Conservation (phyloP, 371 early-diverging fungal genomes). For the Mucor plumbeus region DNA sequence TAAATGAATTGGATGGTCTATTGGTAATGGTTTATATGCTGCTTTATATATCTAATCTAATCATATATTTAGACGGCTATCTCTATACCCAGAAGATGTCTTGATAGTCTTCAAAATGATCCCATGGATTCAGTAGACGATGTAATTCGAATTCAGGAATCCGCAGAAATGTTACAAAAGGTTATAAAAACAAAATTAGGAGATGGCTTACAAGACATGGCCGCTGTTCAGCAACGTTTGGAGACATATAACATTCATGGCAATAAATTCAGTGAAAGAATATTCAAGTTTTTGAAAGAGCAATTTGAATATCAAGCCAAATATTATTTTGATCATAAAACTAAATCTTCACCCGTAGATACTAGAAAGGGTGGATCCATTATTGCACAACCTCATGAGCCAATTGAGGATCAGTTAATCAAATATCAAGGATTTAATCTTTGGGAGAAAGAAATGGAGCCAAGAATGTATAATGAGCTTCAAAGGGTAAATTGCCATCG, state of each 20-base stretch:
- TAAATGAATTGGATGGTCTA: slow-evolving; percentile 82
- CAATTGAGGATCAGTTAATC: slow-evolving; percentile 75
- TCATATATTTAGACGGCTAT: slow-evolving; percentile 33
- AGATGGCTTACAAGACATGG: slow-evolving; percentile 75
- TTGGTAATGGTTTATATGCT: slow-evolving; percentile 48
- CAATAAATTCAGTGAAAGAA: slow-evolving; percentile 77
- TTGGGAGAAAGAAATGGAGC: slow-evolving; percentile 94
- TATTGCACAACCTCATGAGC: slow-evolving; percentile 66
- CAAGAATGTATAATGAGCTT: slow-evolving; percentile 84
- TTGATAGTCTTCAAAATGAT: slow-evolving; percentile 76
- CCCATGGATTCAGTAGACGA: slow-evolving; percentile 82
- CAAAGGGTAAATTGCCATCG: slow-evolving; percentile 63
- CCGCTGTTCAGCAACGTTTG: slow-evolving; percentile 79
- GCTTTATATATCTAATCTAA: not conserved
- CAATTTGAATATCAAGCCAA: slow-evolving; percentile 71
- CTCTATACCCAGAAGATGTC: slow-evolving; percentile 46
- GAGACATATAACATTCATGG: slow-evolving; percentile 79
- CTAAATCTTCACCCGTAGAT: slow-evolving; percentile 47
- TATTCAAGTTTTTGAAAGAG: slow-evolving; percentile 76
- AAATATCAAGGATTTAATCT: slow-evolving; percentile 83
- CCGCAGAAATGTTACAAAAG: slow-evolving; percentile 79
- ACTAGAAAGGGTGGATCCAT: slow-evolving; percentile 45
- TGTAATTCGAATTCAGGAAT: slow-evolving; percentile 77
- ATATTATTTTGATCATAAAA: slow-evolving; percentile 56
- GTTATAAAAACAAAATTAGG: slow-evolving; percentile 77